These are phyloP conservation scores for Botrytis fabae DNA, from an alignment of 2,329 filamentous ascomycete species.

Conservation along the genomic window DNA sequence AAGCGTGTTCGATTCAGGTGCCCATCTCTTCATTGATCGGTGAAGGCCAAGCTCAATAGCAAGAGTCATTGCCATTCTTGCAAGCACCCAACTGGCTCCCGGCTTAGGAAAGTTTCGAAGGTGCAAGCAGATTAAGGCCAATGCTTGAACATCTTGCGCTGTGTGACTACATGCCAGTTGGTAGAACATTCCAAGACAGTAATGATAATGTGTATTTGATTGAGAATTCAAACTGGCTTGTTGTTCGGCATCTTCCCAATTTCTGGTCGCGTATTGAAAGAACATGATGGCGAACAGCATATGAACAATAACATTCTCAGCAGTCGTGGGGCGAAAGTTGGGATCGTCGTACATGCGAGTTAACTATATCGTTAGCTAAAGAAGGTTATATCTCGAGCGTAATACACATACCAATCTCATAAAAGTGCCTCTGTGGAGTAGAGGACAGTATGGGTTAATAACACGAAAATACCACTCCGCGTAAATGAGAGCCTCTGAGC, in stretches of 20 bases:
- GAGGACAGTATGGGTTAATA: slow-evolving; percentile 69
- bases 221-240: slow-evolving; percentile 59
- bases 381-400: neutral
- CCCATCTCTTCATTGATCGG: slow-evolving; percentile 64
- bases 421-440: slow-evolving; percentile 76
- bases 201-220: slow-evolving; percentile 79
- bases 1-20: slow-evolving; percentile 43
- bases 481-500: slow-evolving; percentile 65
- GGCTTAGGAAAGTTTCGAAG: slow-evolving; percentile 78
- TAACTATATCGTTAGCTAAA: slow-evolving; percentile 47
- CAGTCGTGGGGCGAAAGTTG: slow-evolving; percentile 58
- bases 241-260: slow-evolving; percentile 56
- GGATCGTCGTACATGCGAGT: slow-evolving; percentile 69
- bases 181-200: slow-evolving; percentile 67
- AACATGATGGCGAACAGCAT: slow-evolving; percentile 79
- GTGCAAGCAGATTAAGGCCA: slow-evolving; percentile 70
- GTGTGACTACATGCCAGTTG: slow-evolving; percentile 62
- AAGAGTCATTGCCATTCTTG: slow-evolving; percentile 62
- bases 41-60: slow-evolving; percentile 77
- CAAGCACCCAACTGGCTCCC: slow-evolving; percentile 69
- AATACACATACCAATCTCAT: slow-evolving; percentile 59
- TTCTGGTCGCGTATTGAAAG: slow-evolving; percentile 74
- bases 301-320: slow-evolving; percentile 71
- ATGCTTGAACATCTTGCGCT: slow-evolving; percentile 68
- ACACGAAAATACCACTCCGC: slow-evolving; percentile 75